Conservation (phyloP, 2,329 filamentous ascomycete species). For the Xylaria sp. region DNA sequence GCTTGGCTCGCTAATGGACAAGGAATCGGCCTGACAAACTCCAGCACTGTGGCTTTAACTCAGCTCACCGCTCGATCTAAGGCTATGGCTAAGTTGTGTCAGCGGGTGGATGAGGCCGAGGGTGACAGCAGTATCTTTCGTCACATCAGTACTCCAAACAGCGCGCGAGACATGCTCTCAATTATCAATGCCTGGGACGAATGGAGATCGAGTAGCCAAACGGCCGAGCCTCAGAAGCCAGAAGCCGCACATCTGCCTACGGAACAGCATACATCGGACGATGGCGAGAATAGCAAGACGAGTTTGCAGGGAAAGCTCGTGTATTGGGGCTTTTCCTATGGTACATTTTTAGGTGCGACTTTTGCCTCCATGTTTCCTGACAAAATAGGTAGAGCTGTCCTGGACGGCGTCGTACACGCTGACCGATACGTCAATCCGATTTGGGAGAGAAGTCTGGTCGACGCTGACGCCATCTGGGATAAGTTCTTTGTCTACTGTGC, state of each 20-base stretch:
- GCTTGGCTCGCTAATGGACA: conserved; percentile 49
- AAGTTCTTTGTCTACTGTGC: conserved; percentile 62
- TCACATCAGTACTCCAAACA: conserved; percentile 50
- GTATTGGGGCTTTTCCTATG: conserved; percentile 57
- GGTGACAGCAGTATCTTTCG: conserved; percentile 50
- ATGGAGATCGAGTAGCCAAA: conserved; percentile 45
- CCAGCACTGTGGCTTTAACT: conserved; percentile 49
- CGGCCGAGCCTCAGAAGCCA: conserved; percentile 29
- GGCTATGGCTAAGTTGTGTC: conserved; percentile 51
- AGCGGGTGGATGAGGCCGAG: conserved; percentile 45
- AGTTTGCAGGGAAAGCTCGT: conserved; percentile 49
- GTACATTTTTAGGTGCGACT: conserved; percentile 53
- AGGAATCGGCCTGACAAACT: conserved; percentile 52
- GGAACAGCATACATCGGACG: conserved; percentile 21
- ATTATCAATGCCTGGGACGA: conserved; percentile 55
- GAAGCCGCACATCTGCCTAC: conserved; percentile 21
- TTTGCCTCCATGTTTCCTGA: conserved; percentile 58
- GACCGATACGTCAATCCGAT: conserved; percentile 57
- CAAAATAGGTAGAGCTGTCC: conserved; percentile 56
- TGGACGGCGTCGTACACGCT: conserved; percentile 53
- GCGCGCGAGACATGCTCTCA: conserved; percentile 56
- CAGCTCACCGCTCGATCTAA: conserved; percentile 46
- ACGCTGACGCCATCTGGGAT: conserved; percentile 59
- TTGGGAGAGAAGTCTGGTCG: conserved; percentile 54
- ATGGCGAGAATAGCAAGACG: conserved; percentile 28